A percentile compares a stretch with the other conserved stretches of the same genome.
Conservation (phyloP, 192 early-diverging fungal species). For the Umbelopsis sp. region DNA sequence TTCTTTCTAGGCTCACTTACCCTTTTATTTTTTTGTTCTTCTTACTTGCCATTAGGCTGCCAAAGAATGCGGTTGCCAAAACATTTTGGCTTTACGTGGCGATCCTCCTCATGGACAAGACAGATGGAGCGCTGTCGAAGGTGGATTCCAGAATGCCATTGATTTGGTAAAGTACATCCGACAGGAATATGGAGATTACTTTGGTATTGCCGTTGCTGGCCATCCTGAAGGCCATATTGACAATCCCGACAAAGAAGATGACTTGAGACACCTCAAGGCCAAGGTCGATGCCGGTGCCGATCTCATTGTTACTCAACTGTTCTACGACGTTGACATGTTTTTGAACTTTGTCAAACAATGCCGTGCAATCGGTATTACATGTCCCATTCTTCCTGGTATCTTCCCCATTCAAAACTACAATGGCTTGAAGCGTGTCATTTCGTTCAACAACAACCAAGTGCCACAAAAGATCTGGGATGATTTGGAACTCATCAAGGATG, state of each 20-base stretch:
- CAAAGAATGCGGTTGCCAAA: conserved; percentile 92
- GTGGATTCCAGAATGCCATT: conserved; percentile 83
- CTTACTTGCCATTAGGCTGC: conserved; percentile 55
- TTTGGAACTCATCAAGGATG: conserved; percentile 97
- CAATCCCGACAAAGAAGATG: conserved; percentile 70
- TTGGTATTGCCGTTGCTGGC: conserved; percentile 93
- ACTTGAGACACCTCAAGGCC: conserved; percentile 78
- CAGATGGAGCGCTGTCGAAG: conserved; percentile 81
- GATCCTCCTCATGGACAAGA: conserved; percentile 87
- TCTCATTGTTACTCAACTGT: conserved; percentile 92
- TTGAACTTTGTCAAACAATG: conserved; percentile 77
- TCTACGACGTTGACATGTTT: conserved; percentile 91
- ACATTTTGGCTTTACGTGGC: conserved; percentile 95
- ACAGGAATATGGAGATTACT: conserved; percentile 87
- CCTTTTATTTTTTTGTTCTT: too few species aligned
- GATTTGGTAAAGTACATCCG: conserved; percentile 94
- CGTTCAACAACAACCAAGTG: conserved; percentile 84
- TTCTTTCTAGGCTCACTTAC: not conserved
- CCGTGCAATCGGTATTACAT: conserved; percentile 75
- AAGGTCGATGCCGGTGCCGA: conserved; percentile 95
- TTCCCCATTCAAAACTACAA: conserved; percentile 96
- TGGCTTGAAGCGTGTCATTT: conserved; percentile 91
- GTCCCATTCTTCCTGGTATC: conserved; percentile 91
- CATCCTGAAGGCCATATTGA: conserved; percentile 96
- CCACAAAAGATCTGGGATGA: conserved; percentile 82